Conservation (phyloP, 2,329 filamentous ascomycete species). For the Colletotrichum destructivum region DNA sequence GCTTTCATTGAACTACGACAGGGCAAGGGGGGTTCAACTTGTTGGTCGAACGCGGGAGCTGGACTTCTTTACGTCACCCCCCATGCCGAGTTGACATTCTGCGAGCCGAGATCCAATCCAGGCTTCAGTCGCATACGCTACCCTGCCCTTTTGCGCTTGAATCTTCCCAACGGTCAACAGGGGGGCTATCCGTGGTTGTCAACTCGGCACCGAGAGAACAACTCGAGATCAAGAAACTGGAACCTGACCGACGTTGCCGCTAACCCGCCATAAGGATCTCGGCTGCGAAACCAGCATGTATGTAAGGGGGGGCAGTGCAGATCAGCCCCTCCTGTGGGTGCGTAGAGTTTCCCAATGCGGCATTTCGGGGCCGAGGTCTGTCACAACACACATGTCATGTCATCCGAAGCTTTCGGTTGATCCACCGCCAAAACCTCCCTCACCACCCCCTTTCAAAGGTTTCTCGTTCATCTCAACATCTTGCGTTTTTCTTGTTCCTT, state of each 20-base stretch:
- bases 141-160: too few relatives aligned
- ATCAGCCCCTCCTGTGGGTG: not conserved
- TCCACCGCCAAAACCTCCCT: conserved; percentile 10
- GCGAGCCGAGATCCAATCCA: not conserved
- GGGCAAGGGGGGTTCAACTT: not conserved
- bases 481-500: not conserved
- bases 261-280: not conserved
- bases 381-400: not conserved
- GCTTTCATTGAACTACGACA: not conserved
- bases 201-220: not conserved
- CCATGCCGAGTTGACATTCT: not conserved
- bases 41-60: not conserved
- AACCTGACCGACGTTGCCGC: not conserved
- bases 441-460: conserved; percentile 5
- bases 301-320: not conserved
- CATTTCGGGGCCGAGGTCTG: conserved; percentile 24
- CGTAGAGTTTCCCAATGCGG: conserved; percentile 20
- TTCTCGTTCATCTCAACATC: not conserved
- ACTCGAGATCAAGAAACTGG: too few relatives aligned
- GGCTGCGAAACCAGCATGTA: not conserved
- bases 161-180: too few relatives aligned
- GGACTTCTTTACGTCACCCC: not conserved
- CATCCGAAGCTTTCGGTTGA: not conserved
- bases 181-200: not conserved
- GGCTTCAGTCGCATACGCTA: not conserved